Conservation (phyloP, 495 filamentous ascomycete species). For the Penicillium angulare region DNA sequence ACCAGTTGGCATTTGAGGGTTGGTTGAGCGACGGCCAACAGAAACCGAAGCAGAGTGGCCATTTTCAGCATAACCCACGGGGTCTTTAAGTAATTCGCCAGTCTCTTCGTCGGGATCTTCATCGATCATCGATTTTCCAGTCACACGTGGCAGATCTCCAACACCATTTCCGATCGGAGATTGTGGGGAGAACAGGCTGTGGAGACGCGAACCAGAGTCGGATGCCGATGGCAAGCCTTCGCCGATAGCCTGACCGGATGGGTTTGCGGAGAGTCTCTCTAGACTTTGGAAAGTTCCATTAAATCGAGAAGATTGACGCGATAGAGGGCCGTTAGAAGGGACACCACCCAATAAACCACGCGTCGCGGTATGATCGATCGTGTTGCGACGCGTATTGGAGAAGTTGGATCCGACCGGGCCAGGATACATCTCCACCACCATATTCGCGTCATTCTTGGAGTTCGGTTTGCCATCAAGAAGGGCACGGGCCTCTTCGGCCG, state of each 20-base stretch:
- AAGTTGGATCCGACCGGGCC: conserved; percentile 41
- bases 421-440: conserved; percentile 74
- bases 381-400: conserved; percentile 52
- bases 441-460: conserved; percentile 66
- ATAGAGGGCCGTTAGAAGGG: conserved; percentile 53
- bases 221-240: conserved; percentile 56
- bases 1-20: conserved; percentile 68
- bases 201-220: conserved; percentile 61
- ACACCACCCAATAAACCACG: conserved; percentile 54
- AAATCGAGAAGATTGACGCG: conserved; percentile 73
- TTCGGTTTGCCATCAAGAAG: conserved; percentile 80
- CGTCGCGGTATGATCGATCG: conserved; percentile 55
- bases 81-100: conserved; percentile 77
- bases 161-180: conserved; percentile 79
- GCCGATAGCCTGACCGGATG: conserved; percentile 52
- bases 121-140: conserved; percentile 82
- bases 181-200: conserved; percentile 78
- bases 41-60: conserved; percentile 52
- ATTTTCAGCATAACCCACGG: conserved; percentile 79
- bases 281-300: conserved; percentile 73
- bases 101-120: conserved; percentile 86
- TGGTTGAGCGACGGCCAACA: conserved; percentile 64
- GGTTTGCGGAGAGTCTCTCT: conserved; percentile 67
- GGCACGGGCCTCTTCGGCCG: conserved; percentile 73
- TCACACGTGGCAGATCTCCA: conserved; percentile 64